A percentile compares a stretch with the other conserved stretches of the same genome.
Conservation (phyloP, 2,329 filamentous ascomycete genomes). For the Cercospora janseana region DNA sequence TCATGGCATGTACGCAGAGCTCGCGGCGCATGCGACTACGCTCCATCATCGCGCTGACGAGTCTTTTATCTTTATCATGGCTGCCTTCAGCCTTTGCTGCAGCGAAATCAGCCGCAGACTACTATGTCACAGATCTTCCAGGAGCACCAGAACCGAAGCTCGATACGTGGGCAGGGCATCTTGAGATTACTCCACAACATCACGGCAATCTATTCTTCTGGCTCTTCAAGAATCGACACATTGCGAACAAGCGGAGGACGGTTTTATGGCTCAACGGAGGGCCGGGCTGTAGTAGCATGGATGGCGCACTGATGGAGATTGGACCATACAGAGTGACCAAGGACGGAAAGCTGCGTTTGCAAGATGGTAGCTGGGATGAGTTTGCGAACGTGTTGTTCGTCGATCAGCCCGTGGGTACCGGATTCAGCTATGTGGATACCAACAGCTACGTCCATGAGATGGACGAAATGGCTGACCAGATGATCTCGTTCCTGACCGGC, state of each 20-base stretch:
- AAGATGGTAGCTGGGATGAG: constrained; percentile 97
- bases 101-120: constrained; percentile 72
- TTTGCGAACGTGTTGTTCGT: constrained; percentile 97
- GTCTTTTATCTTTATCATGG: constrained; percentile 23
- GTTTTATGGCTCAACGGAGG: constrained; percentile 97
- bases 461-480: constrained; percentile 83
- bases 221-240: constrained; percentile 94
- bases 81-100: constrained; percentile 33
- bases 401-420: constrained; percentile 94
- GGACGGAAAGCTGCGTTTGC: constrained; percentile 68
- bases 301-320: constrained; percentile 93
- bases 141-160: constrained; percentile 73
- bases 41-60: constrained; percentile 18
- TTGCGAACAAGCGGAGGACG: constrained; percentile 84
- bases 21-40: constrained; percentile 18
- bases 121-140: constrained; percentile 81
- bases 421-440: constrained; percentile 92
- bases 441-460: constrained; percentile 83
- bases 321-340: constrained; percentile 86
- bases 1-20: constrained; percentile 20
- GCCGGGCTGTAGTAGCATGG: constrained; percentile 94
- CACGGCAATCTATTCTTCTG: constrained; percentile 98
- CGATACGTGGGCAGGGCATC: constrained; percentile 98
- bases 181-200: constrained; percentile 79
- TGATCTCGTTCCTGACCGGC: constrained; percentile 84